Evolutionary conservation across 371 early-diverging fungal species (phyloP).

Genomic region (Mucor circinelloides): DNA sequence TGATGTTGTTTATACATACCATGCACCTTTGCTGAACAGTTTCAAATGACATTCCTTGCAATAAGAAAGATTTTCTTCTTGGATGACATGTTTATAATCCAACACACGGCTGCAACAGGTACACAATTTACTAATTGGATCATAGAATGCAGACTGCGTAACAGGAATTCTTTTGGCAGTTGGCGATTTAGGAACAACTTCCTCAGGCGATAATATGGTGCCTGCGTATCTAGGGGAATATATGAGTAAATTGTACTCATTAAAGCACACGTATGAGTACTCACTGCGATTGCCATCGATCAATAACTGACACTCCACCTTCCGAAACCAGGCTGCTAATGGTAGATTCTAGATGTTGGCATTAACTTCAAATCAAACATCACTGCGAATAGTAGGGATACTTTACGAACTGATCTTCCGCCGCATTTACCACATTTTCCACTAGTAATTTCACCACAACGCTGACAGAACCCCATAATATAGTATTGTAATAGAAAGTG

Average conservation of each 20-base stretch:
- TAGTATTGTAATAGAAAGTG: conserved; percentile 9
- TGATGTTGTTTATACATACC: conserved; percentile 25
- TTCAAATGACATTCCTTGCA: conserved; percentile 41
- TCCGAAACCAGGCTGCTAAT: conserved; percentile 47
- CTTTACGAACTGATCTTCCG: conserved; percentile 58
- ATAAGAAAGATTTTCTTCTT: conserved; percentile 21
- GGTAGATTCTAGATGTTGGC: conserved; percentile 44
- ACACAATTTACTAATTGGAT: conserved; percentile 13
- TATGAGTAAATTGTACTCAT: neutral
- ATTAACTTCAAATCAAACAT: neutral
- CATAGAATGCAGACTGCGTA: conserved; percentile 25
- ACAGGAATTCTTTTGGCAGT: conserved; percentile 27
- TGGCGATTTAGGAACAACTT: conserved; percentile 26
- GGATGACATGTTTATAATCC: neutral
- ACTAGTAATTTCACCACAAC: conserved; percentile 59
- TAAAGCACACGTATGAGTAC: neutral
- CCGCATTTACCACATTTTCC: conserved; percentile 64
- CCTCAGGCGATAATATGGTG: conserved; percentile 38
- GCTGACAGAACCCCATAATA: conserved; percentile 62
- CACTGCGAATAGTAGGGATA: neutral
- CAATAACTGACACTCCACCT: conserved; percentile 37
- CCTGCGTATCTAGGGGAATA: conserved; percentile 35
- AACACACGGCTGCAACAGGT: conserved; percentile 20
- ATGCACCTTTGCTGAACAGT: conserved; percentile 33
- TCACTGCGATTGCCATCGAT: conserved; percentile 53